phyloP scores from a whole-genome alignment of 805 yeast genomes.

The Kodamaea sagamina region DNA sequence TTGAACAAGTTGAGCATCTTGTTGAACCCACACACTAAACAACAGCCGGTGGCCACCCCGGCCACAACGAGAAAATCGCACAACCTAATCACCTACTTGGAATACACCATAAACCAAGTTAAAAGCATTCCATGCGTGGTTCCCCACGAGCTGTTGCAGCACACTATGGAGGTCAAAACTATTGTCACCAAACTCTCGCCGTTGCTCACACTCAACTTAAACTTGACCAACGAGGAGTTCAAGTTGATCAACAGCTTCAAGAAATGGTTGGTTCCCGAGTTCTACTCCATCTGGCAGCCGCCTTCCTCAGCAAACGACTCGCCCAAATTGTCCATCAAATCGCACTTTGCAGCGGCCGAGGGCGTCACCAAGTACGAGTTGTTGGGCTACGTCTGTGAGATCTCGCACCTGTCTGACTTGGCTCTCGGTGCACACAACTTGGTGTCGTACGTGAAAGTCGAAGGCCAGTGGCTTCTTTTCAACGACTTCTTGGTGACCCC shows the following conservation, averaged over 20 bases:
- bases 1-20: conserved; percentile 24
- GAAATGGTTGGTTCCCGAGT: conserved; percentile 65
- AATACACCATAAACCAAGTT: conserved; percentile 56
- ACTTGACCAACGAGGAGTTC: conserved; percentile 57
- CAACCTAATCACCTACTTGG: conserved; percentile 52
- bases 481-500: conserved; percentile 88
- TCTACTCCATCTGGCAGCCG: conserved; percentile 36
- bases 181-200: conserved; percentile 62
- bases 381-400: conserved; percentile 69
- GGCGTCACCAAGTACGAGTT: conserved; percentile 56
- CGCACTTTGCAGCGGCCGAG: conserved; percentile 12
- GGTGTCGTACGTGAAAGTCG: conserved; percentile 57
- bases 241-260: conserved; percentile 48
- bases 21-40: conserved; percentile 17
- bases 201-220: conserved; percentile 61
- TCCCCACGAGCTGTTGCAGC: conserved; percentile 43
- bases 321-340: conserved; percentile 6
- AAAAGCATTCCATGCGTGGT: conserved; percentile 47
- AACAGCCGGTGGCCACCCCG: conserved; percentile 18
- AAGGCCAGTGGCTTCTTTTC: conserved; percentile 73
- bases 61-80: conserved; percentile 18
- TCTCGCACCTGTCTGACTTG: conserved; percentile 47
- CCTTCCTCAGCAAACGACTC: conserved; percentile 6
- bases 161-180: conserved; percentile 52
- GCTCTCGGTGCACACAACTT: conserved; percentile 52